Evolutionary conservation across 2,329 filamentous ascomycete species (phyloP), one percentile per base, ranked within the genome.

Genomic region (Diaporthe citri): DNA sequence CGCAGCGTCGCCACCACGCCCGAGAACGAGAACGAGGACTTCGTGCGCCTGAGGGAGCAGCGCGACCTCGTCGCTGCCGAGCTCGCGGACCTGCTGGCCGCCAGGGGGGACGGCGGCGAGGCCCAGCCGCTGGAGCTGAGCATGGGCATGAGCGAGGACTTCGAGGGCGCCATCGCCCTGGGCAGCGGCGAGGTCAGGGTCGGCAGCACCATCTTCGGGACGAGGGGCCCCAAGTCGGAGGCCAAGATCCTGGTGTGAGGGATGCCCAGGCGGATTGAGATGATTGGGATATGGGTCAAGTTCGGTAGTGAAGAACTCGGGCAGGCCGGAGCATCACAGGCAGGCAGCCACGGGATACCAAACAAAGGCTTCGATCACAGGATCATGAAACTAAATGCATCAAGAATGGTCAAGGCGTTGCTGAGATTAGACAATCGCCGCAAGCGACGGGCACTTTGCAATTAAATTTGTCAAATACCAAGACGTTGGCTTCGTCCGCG

Each of bases 121-220:
- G 36, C 36, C 20, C 46, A 10, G 17, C 88, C 88, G 76, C 82
- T 98, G 79, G 95, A 98, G 87, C 84, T 98, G 84, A 98, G 96
- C 84, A 99, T 99, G 96, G 96, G 96, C 9, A 99, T 99, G 97
- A 98, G 95, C 82, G 92, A 95, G 81, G 97, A 99, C 84, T 99
- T 96, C 83, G 96, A 98, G 86, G 94, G 93, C 10, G 97, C 97
- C 0, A 93, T 98, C 80, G 85, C 84, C 17, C 87, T 95, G 87
- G 97, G 97, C 0, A 98, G 96, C 85, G 89, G 91, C 79, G 95
- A 98, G 87, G 96, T 99, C 8, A 90, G 97, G 74, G 91, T 99
- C 12, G 97, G 97, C 2, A 98, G 95, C 81, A 96, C 94, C 2
- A 98, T 99, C 74, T 99, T 99, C 82, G 97, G 97, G 2, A 87